Evolutionary conservation across 2,329 filamentous ascomycete species (phyloP).

Genomic region (Hymenoscyphus scutula): DNA sequence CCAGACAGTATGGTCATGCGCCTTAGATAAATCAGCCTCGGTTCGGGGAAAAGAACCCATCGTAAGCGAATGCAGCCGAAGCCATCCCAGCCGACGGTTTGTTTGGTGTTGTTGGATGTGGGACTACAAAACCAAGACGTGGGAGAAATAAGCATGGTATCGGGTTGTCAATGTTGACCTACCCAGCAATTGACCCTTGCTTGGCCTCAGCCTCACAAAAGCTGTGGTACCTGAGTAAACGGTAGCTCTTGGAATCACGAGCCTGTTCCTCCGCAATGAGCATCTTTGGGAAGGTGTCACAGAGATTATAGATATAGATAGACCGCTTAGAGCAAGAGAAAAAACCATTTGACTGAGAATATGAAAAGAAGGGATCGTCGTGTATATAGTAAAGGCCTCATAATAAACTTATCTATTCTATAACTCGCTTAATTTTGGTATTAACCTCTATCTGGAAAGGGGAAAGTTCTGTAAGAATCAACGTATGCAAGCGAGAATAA

Average conservation of each 20-base stretch:
- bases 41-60: slow-evolving; percentile 1
- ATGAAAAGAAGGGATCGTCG: not conserved
- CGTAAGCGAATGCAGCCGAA: slow-evolving; percentile 4
- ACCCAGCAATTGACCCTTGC: slow-evolving; percentile 5
- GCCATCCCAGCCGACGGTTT: slow-evolving; percentile 5
- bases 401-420: not conserved
- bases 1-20: slow-evolving; percentile 85
- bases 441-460: not conserved
- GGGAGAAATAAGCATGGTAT: not conserved
- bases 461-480: not conserved
- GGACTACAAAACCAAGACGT: not conserved
- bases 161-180: slow-evolving; percentile 1
- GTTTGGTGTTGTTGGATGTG: not conserved
- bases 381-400: not conserved
- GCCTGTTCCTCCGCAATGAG: slow-evolving; percentile 19
- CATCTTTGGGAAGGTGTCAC: not conserved
- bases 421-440: not conserved
- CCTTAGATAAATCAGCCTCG: slow-evolving; percentile 55
- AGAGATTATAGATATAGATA: slow-evolving; percentile 11
- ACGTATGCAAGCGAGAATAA: slow-evolving; percentile 9
- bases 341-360: not conserved
- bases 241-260: slow-evolving; percentile 9
- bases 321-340: slow-evolving; percentile 9
- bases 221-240: slow-evolving; percentile 14
- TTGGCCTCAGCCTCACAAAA: slow-evolving; percentile 15